Evolutionary conservation across 2,329 filamentous ascomycete species (phyloP).

Genomic region (Neocucurbitaria cava): DNA sequence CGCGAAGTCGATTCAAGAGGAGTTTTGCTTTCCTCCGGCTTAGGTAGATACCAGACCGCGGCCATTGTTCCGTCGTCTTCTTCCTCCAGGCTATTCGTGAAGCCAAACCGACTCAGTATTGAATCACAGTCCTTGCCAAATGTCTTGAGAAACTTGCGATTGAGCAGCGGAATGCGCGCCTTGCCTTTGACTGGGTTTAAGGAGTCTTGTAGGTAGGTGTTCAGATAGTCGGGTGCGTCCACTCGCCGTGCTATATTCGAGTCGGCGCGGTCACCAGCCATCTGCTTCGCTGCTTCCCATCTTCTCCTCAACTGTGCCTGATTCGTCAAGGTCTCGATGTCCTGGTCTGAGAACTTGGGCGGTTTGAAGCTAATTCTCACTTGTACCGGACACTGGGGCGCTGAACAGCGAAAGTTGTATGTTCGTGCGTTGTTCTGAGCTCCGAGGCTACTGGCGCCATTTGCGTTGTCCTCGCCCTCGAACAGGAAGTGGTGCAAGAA

Average conservation of each 20-base stretch:
- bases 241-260: constrained; percentile 59
- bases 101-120: constrained; percentile 66
- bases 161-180: constrained; percentile 63
- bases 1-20: constrained; percentile 32
- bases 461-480: constrained; percentile 23
- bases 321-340: constrained; percentile 62
- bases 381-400: constrained; percentile 61
- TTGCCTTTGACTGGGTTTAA: constrained; percentile 58
- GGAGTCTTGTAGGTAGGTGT: constrained; percentile 67
- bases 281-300: constrained; percentile 59
- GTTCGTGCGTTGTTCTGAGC: constrained; percentile 25
- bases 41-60: constrained; percentile 44
- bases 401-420: constrained; percentile 65
- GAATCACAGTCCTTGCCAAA: constrained; percentile 68
- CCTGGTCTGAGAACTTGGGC: constrained; percentile 58
- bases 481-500: constrained; percentile 68
- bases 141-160: constrained; percentile 69
- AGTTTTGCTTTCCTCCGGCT: constrained; percentile 25
- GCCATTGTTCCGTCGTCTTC: constrained; percentile 42
- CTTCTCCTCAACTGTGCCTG: constrained; percentile 59
- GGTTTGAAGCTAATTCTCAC: constrained; percentile 61
- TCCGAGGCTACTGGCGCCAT: constrained; percentile 18
- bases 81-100: constrained; percentile 49
- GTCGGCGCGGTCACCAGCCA: constrained; percentile 63
- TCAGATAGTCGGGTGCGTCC: constrained; percentile 63